Evolutionary conservation across 202 grass and related monocot species (phyloP), one percentile per base, ranked within the genome.

Genomic region (Zizania palustris): DNA sequence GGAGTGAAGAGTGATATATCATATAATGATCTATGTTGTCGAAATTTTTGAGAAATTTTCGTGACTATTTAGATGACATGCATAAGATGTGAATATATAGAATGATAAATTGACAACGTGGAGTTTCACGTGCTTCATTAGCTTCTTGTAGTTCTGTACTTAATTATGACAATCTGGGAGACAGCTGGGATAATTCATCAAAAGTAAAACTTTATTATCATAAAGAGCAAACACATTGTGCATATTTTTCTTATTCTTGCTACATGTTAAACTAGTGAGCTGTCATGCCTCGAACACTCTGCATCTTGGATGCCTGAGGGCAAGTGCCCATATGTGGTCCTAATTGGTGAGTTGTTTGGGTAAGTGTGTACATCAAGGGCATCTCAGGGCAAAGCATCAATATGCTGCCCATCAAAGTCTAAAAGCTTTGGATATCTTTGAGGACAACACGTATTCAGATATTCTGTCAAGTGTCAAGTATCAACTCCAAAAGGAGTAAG

Each of bases 101-200:
- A 12, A 22, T 43, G 1, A 38, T 48, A 11, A 69, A 15, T 42
- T 43, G 22, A 13, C 45, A 67, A 20, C 33, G 22, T 48, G 48
- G 34, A 66, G 14, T 58, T 58, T 73, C 11, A 72, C 59, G 51
- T 42, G 33, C 12, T 66, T 58, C n/a, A 49, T 5, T 56, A 63
- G 16, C 75, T 65, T 85, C 7, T 19, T 62, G 4, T 61, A 11
- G 21, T 16, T 50, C 37, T 45, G 42, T 41, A 2, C 53, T 68
- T 61, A 12, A 1, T 68, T 69, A n/a, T 16, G 7, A 59, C 9
- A 59, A 22, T 42, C 9, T 13, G 7, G 12, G 35, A 28, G 28
- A 1, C 28, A 28, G 28, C 28, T 28, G 28, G 28, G 28, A 61
- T 60, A 49, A 15, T 3, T 22, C 6, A n/a, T 16, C 28, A 72